phyloP scores from a whole-genome alignment of 345 rosid genomes.

The Eucalyptus urophylla region DNA sequence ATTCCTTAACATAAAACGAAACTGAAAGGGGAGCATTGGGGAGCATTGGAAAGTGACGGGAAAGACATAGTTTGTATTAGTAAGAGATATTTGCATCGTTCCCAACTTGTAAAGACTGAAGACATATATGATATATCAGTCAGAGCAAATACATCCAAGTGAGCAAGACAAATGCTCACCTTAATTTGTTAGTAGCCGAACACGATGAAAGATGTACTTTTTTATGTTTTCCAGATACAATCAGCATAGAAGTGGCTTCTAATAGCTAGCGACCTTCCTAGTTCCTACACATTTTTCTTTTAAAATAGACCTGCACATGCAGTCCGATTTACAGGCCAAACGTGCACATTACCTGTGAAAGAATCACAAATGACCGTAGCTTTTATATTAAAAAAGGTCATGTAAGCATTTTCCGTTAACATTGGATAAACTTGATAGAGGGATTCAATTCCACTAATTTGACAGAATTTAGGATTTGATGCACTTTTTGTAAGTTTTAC shows the following conservation, averaged over 20 bases:
- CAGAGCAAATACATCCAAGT: neutral
- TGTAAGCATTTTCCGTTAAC: no score
- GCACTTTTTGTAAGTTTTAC: no score
- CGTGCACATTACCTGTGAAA: neutral
- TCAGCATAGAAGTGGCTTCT: neutral
- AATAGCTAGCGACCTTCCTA: neutral
- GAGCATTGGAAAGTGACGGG: neutral
- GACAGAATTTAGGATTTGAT: no score
- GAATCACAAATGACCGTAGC: no score
- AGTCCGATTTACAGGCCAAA: neutral
- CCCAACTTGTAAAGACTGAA: neutral
- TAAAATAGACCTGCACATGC: neutral
- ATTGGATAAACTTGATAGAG: no score
- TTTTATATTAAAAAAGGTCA: no score
- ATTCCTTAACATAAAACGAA: neutral
- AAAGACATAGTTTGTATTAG: neutral
- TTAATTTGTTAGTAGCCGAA: neutral
- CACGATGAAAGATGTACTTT: neutral
- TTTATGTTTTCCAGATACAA: neutral
- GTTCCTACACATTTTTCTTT: neutral
- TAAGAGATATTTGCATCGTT: neutral
- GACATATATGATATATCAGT: neutral
- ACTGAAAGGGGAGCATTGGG: neutral
- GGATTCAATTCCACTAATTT: no score
- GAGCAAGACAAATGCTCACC: neutral